These are phyloP conservation scores for Pleomassaria siparia DNA, from an alignment of 2,329 filamentous ascomycete species.

Conservation along the genomic window DNA sequence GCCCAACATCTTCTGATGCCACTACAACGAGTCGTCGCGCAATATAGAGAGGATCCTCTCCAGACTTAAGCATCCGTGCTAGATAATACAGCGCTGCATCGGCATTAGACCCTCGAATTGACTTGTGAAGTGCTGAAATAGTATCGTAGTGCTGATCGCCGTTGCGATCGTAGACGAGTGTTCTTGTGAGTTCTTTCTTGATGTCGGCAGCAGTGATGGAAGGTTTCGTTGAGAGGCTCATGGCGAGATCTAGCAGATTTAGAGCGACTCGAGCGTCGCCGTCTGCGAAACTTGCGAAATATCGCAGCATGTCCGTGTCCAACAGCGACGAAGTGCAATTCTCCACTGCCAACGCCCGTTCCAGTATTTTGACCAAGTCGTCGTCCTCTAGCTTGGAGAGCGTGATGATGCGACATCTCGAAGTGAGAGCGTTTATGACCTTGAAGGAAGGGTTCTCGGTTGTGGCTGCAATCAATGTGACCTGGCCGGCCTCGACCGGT, in stretches of 20 bases:
- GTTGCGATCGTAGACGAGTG: constrained; percentile 89
- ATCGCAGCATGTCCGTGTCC: constrained; percentile 74
- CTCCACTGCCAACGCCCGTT: constrained; percentile 71
- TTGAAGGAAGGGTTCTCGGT: constrained; percentile 98
- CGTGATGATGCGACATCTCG: constrained; percentile 88
- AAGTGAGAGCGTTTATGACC: constrained; percentile 82
- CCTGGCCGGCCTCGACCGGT: constrained; percentile 85
- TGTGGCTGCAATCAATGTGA: constrained; percentile 91
- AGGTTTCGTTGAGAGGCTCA: constrained; percentile 69
- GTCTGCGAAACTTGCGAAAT: constrained; percentile 84
- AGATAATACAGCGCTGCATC: constrained; percentile 94
- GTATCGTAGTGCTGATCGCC: constrained; percentile 98
- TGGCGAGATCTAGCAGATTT: constrained; percentile 86
- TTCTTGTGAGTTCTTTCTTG: constrained; percentile 83
- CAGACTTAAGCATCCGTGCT: constrained; percentile 90
- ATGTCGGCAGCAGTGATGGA: constrained; percentile 73
- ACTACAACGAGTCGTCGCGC: constrained; percentile 93
- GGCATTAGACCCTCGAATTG: constrained; percentile 80
- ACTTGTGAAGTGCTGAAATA: constrained; percentile 96
- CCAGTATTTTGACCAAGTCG: constrained; percentile 72
- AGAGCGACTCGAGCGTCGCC: constrained; percentile 91
- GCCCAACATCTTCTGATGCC: constrained; percentile 87
- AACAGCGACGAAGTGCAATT: constrained; percentile 59
- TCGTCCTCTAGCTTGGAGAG: constrained; percentile 72
- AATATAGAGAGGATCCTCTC: constrained; percentile 90